These are phyloP conservation scores for Lactarius quietus DNA, from an alignment of 768 basidiomycete species.

Conservation along the genomic window DNA sequence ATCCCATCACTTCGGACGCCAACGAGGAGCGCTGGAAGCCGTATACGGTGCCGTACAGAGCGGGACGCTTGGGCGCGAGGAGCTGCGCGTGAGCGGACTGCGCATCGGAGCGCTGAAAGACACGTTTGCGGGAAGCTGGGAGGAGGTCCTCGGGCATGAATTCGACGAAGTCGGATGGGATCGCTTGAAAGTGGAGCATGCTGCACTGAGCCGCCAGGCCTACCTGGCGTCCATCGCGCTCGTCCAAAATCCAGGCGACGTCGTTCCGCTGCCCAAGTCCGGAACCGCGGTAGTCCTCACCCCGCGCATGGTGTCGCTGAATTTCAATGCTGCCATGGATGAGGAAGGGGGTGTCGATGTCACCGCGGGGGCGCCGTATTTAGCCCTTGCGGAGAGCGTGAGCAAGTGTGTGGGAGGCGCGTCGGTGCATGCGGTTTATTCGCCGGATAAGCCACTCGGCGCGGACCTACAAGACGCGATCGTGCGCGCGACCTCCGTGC, in stretches of 20 bases:
- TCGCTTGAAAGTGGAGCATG: constrained; percentile 39
- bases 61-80: constrained; percentile 41
- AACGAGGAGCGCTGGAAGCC: constrained; percentile 50
- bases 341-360: no score
- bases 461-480: constrained; percentile 20
- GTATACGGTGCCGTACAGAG: constrained; percentile 48
- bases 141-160: constrained; percentile 32
- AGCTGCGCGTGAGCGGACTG: constrained; percentile 40
- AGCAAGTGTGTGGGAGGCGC: constrained; percentile 31
- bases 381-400: constrained; percentile 45
- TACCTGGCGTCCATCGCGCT: constrained; percentile 49
- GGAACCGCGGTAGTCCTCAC: constrained; percentile 44
- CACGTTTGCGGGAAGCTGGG: constrained; percentile 47
- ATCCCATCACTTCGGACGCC: constrained; percentile 56
- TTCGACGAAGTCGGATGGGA: constrained; percentile 34
- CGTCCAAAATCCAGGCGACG: constrained; percentile 38
- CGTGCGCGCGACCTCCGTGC: constrained; percentile 30
- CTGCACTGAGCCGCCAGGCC: constrained; percentile 41
- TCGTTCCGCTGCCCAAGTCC: constrained; percentile 35
- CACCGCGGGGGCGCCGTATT: no score
- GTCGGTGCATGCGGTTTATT: constrained; percentile 47
- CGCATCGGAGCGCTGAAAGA: constrained; percentile 52
- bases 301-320: constrained; percentile 53
- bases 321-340: no score
- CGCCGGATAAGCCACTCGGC: constrained; percentile 22